Evolutionary conservation across 306 rosid genomes (phyloP).

Genomic region (Carpinus viminea): DNA sequence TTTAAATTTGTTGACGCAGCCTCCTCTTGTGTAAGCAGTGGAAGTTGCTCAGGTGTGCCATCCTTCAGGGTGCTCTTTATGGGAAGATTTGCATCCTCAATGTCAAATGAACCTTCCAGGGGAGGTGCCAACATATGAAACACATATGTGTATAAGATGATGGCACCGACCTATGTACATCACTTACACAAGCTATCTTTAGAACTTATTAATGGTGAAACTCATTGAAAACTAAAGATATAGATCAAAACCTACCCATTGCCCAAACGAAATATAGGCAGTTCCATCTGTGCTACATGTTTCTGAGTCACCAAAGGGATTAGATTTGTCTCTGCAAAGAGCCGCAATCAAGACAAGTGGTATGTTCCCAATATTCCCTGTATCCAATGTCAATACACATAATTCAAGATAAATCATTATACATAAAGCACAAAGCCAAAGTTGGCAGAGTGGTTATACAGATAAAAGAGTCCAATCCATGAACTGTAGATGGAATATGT

Average conservation of each 20-base stretch:
- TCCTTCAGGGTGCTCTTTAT: conserved; percentile 40
- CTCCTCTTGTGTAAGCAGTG: conserved; percentile 62
- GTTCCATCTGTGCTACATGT: conserved; percentile 86
- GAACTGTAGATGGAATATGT: background rate
- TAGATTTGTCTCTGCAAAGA: conserved; percentile 73
- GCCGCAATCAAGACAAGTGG: conserved; percentile 95
- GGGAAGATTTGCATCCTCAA: conserved; percentile 54
- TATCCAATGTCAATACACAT: conserved; percentile 9
- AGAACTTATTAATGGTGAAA: background rate
- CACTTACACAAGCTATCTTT: conserved; percentile 6
- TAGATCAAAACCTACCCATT: conserved; percentile 73
- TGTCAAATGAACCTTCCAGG: conserved; percentile 84
- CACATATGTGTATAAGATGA: conserved; percentile 90
- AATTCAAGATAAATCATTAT: conserved; percentile 20
- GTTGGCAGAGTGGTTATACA: conserved; percentile 1
- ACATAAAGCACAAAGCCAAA: conserved; percentile 10
- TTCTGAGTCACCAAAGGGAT: conserved; percentile 78
- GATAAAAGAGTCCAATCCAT: background rate
- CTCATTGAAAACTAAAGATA: background rate
- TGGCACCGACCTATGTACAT: conserved; percentile 84
- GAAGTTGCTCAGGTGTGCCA: conserved; percentile 52
- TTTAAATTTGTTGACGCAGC: conserved; percentile 29
- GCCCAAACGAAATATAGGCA: conserved; percentile 97
- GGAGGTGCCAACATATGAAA: conserved; percentile 94
- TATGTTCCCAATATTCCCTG: conserved; percentile 99